phyloP scores from a whole-genome alignment of 345 rosid species.

The Euclidium syriacum region DNA sequence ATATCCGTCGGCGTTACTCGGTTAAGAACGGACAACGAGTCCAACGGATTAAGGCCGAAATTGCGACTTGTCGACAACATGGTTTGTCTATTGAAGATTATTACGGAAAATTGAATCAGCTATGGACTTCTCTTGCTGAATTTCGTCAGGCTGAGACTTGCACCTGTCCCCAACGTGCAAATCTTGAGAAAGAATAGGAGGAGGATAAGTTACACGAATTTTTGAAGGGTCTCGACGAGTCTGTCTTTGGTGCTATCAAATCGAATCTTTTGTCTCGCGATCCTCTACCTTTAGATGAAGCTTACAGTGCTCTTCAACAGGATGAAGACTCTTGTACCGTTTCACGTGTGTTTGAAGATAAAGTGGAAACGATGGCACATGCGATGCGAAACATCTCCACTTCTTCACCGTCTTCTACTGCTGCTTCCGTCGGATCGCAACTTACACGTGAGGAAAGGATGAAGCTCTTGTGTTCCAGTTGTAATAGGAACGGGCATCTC shows the following conservation, averaged over 20 bases:
- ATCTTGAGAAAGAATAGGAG: not conserved
- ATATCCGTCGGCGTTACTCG: too few species aligned
- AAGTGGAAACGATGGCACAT: not conserved
- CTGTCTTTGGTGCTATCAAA: not conserved
- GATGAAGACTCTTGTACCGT: not conserved
- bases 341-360: not conserved
- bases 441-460: not conserved
- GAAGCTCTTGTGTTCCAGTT: not conserved
- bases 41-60: too few species aligned
- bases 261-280: not conserved
- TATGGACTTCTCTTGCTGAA: too few species aligned
- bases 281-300: not conserved
- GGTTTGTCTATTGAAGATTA: too few species aligned
- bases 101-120: too few species aligned
- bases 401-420: too few species aligned
- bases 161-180: not conserved
- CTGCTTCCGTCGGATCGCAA: rapidly evolving
- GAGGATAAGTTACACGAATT: not conserved
- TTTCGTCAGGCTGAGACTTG: not conserved
- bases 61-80: too few species aligned
- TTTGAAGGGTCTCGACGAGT: not conserved
- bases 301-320: not conserved
- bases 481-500: not conserved
- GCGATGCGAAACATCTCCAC: not conserved
- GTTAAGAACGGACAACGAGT: too few species aligned